Evolutionary conservation across 2,329 filamentous ascomycete genomes (phyloP), one percentile per base, ranked within the genome.

Genomic region (Hypoxylon rubiginosum): DNA sequence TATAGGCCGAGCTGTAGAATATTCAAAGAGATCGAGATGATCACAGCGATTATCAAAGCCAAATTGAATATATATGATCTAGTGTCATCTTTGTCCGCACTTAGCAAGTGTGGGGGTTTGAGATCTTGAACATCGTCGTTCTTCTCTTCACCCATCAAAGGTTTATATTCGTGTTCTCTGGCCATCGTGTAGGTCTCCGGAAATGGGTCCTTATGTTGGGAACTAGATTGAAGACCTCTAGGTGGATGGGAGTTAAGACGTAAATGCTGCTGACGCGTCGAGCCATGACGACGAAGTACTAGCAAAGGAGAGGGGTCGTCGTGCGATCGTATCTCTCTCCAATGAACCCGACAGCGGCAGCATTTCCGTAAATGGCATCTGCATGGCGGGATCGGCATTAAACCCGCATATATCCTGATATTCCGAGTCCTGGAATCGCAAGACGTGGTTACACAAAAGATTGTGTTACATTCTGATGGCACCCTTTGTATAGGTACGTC

Each of bases 141-240:
- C 24, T 24, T 30, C 26, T 56, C 59, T 52, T 62, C 59, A 53
- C 36, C 52, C 46, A 52, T 48, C 19, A 62, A 57, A 17, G 46
- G 51, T 34, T 62, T 57, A 24, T 62, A 62, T 39, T 62, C 59
- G 11, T 62, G 58, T 51, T 56, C 49, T 53, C 28, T 32, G n/a
- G 53, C 15, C 59, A 62, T 62, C 19, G 15, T 13, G 13, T n/a
- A 48, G 45, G 45, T 28, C 3, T 9, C 3, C 2, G 10, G 39
- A 17, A 10, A 17, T 7, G n/a, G 3, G 6, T 28, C 0, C 45
- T 30, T 8, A 15, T 4, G 13, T 4, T 13, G 28, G 28, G 32
- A 17, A 15, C 4, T 15, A 1, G 15, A 15, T 21, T 28, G 15
- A 15, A 45, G 32, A 15, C 4, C 6, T 15, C 49, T 8, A 52